These are phyloP conservation scores for Golubevia sp. DNA, from an alignment of 1,284 basidiomycete species.

Conservation along the genomic window DNA sequence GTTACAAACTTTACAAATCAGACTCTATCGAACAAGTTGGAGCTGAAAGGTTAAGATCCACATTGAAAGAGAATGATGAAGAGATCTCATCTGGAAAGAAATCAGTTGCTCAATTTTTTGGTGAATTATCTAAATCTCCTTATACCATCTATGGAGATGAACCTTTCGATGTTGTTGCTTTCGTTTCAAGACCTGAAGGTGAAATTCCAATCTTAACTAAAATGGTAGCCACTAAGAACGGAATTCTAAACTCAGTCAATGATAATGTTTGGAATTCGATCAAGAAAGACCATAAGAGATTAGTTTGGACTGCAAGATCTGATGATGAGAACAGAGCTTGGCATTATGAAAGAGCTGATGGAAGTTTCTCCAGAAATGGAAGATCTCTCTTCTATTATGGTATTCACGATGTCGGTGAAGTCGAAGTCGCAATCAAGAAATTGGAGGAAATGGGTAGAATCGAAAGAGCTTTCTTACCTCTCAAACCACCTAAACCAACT, in stretches of 20 bases:
- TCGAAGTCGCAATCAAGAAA: conserved; percentile 74
- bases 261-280: conserved; percentile 97
- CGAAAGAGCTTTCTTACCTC: conserved; percentile 83
- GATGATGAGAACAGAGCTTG: conserved; percentile 95
- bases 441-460: conserved; percentile 87
- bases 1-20: conserved; percentile 96
- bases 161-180: conserved; percentile 90
- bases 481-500: conserved; percentile 76
- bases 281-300: conserved; percentile 88
- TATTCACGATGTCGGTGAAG: conserved; percentile 85
- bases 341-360: conserved; percentile 98
- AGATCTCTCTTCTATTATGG: conserved; percentile 96
- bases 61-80: conserved; percentile 91
- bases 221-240: conserved; percentile 83
- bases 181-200: conserved; percentile 87
- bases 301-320: conserved; percentile 95
- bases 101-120: conserved; percentile 87
- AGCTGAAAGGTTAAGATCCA: conserved; percentile 87
- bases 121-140: conserved; percentile 70
- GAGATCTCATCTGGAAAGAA: conserved; percentile 83
- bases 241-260: conserved; percentile 88
- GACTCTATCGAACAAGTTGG: conserved; percentile 80
- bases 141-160: conserved; percentile 98
- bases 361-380: conserved; percentile 93
- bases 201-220: conserved; percentile 91